Conservation (phyloP, 2,329 filamentous ascomycete species). For the Arthroderma sp. region DNA sequence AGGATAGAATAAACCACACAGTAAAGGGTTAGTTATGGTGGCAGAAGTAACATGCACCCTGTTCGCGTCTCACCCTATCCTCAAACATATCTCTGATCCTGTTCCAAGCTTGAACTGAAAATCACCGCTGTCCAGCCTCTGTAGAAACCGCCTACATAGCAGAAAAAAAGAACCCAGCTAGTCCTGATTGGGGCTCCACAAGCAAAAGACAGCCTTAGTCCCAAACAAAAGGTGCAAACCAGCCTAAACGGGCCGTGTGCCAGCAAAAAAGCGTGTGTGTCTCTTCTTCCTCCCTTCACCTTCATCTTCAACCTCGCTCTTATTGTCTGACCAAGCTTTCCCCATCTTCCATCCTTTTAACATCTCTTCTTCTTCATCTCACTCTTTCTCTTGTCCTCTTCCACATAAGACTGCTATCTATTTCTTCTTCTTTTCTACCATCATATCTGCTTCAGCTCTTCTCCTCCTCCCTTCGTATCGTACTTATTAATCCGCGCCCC, state of each 20-base stretch:
- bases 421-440: neutral
- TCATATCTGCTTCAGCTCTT: neutral
- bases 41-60: too few species aligned
- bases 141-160: neutral
- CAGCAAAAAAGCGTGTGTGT: conserved; percentile 13
- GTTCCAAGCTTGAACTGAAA: too few species aligned
- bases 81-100: too few species aligned
- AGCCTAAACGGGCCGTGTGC: conserved; percentile 13
- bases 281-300: conserved; percentile 14
- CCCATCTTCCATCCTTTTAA: conserved; percentile 1
- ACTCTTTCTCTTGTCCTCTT: neutral
- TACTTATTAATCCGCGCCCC: too few species aligned
- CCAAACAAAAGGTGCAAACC: conserved; percentile 7
- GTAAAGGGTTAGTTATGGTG: too few species aligned
- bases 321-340: neutral
- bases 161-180: neutral
- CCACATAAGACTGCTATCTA: neutral
- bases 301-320: conserved; percentile 7
- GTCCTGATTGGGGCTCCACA: neutral
- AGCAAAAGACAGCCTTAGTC: neutral
- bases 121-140: too few species aligned
- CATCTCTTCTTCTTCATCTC: neutral
- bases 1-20: too few species aligned
- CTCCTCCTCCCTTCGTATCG: too few species aligned
- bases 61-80: too few species aligned